Evolutionary conservation across 208 protist species (phyloP), one percentile per base, ranked within the genome.

Genomic region (Trypanosoma vivax): DNA sequence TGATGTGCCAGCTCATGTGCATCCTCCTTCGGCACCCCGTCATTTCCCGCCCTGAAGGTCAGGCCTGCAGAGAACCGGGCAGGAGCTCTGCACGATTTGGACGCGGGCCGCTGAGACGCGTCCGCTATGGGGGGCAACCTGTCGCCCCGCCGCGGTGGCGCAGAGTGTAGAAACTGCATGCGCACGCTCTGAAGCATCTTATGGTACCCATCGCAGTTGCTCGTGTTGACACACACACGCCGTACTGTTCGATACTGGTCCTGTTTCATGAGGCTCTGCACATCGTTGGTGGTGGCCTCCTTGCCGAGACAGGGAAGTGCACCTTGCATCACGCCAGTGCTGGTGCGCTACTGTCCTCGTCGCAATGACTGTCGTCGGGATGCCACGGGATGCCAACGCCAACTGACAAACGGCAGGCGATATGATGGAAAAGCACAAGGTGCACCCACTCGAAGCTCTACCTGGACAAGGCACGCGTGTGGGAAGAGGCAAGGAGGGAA

Each of bases 181-280:
- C 76, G 75, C 29, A 90, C 73, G 37, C 72, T 60, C 30, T 60
- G 56, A 13, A 90, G 51, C 61, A 90, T 69, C 33, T 73, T 67
- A 19, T 68, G 34, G 28, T 83, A 80, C 18, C 53, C 63, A 28
- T 75, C 50, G 25, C 70, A 49, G 16, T 46, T 42, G 19, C 60
- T 38, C 16, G 50, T 25, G 16, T 52, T 63, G 29, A 50, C 50
- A 40, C 72, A 79, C 6, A 79, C 66, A 28, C 60, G 59, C 9
- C 54, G 41, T 50, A 65, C 43, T 48, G 48, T 61, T 4, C 49
- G 49, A 29, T 27, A 41, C 25, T 27, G 40, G 25, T 46, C 27
- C 14, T n/a, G 33, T 11, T 29, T 23, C 9, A 7, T 28, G 27
- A 49, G 16, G 4, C 34, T 14, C 23, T 21, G 23, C 9, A 13